Percentiles rank a stretch among this genome's conserved stretches.
Conservation (phyloP, 768 basidiomycete genomes). For the Rickenella mellea region DNA sequence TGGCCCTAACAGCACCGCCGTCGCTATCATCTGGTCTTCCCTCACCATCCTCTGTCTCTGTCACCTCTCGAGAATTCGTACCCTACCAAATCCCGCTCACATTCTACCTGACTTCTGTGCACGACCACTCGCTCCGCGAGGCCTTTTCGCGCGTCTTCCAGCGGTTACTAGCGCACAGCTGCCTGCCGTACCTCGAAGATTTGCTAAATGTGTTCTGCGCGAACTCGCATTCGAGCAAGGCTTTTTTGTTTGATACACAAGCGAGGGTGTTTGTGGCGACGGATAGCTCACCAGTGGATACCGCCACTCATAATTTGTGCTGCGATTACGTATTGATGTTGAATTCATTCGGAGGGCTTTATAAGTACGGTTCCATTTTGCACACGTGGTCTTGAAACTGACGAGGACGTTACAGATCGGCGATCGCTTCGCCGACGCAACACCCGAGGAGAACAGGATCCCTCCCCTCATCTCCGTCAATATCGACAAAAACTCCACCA, state of each 20-base stretch:
- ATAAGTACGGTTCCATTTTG: slow-evolving; percentile 43
- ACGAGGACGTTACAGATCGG: slow-evolving; percentile 3
- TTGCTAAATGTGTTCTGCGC: slow-evolving; percentile 80
- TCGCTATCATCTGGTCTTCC: neutral
- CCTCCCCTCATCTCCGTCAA: slow-evolving; percentile 1
- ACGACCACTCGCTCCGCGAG: slow-evolving; percentile 86
- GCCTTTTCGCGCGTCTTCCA: slow-evolving; percentile 88
- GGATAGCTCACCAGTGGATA: slow-evolving; percentile 86
- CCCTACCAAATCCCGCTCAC: slow-evolving; percentile 73
- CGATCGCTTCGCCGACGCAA: slow-evolving; percentile 12
- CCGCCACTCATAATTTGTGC: slow-evolving; percentile 79
- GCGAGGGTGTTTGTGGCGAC: slow-evolving; percentile 90
- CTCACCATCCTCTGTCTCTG: no score
- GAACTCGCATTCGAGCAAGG: slow-evolving; percentile 91
- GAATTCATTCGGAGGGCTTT: slow-evolving; percentile 77
- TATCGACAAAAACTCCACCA: slow-evolving; percentile 4
- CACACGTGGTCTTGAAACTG: slow-evolving; percentile 4
- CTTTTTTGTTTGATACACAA: slow-evolving; percentile 82
- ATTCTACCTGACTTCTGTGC: slow-evolving; percentile 88
- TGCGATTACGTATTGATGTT: slow-evolving; percentile 87
- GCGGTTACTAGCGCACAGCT: slow-evolving; percentile 57
- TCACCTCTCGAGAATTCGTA: no score
- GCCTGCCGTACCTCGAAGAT: slow-evolving; percentile 79
- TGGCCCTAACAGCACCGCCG: neutral
- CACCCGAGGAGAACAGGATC: slow-evolving; percentile 3